Evolutionary conservation across 495 filamentous ascomycete genomes (phyloP).

Genomic region (Aspergillus sclerotiicarbonarius): DNA sequence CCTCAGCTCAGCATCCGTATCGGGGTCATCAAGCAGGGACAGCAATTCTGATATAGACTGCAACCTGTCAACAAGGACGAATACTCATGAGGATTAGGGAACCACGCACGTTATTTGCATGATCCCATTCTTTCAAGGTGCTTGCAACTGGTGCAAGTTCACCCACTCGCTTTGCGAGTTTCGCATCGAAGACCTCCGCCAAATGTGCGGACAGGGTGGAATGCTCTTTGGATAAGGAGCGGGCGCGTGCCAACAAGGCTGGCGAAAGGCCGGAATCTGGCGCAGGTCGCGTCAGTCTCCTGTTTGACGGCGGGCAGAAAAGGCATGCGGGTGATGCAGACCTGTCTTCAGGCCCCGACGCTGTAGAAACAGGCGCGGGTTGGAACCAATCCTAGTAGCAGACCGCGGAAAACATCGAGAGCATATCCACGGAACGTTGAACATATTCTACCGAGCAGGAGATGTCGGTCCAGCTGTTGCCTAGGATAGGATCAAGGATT

Average conservation of each 20-base stretch:
- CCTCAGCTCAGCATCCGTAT: slow-evolving; percentile 61
- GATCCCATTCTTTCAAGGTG: slow-evolving; percentile 65
- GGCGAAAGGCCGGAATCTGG: slow-evolving; percentile 49
- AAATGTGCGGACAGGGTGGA: slow-evolving; percentile 57
- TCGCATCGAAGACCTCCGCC: slow-evolving; percentile 63
- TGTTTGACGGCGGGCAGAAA: neutral
- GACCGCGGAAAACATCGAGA: slow-evolving; percentile 30
- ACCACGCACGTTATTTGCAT: slow-evolving; percentile 38
- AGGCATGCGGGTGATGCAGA: slow-evolving; percentile 24
- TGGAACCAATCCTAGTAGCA: slow-evolving; percentile 17
- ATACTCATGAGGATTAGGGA: neutral
- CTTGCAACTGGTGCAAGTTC: slow-evolving; percentile 67
- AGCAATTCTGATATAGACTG: slow-evolving; percentile 58
- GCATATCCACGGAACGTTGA: slow-evolving; percentile 29
- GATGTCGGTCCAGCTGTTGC: neutral
- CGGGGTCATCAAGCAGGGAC: slow-evolving; percentile 56
- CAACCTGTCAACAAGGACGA: slow-evolving; percentile 9
- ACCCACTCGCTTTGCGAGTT: slow-evolving; percentile 72
- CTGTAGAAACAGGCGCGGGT: slow-evolving; percentile 13
- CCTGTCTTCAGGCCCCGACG: slow-evolving; percentile 30
- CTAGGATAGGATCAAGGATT: neutral
- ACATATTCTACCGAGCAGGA: slow-evolving; percentile 26
- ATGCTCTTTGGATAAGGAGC: slow-evolving; percentile 64
- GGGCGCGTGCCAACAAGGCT: slow-evolving; percentile 62
- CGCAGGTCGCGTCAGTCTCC: slow-evolving; percentile 25